Percentiles rank a stretch among this genome's conserved stretches.
Conservation (phyloP, 1,284 basidiomycete species). For the Cutaneotrichosporon mucoides region DNA sequence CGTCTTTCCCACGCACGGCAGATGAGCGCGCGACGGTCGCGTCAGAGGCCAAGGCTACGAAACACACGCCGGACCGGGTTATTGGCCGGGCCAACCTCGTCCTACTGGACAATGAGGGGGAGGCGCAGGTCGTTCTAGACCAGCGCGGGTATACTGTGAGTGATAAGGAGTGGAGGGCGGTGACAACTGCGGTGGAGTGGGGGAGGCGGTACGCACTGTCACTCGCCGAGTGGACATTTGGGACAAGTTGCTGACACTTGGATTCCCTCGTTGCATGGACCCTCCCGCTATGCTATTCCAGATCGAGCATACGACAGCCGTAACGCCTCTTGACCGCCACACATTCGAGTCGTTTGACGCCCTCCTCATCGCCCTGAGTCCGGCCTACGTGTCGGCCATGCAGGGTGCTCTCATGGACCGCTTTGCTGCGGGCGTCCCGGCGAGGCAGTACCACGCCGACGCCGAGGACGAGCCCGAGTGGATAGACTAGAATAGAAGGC, state of each 20-base stretch:
- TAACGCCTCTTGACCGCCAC: conserved; percentile 5
- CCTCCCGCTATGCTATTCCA: background rate
- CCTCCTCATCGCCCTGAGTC: conserved; percentile 37
- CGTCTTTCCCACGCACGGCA: conserved; percentile 28
- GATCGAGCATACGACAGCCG: conserved; percentile 13
- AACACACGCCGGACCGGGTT: conserved; percentile 16
- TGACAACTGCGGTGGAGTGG: too few species aligned
- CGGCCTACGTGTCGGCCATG: conserved; percentile 39
- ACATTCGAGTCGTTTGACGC: conserved; percentile 42
- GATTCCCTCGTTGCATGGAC: background rate
- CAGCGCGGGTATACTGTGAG: conserved; percentile 39
- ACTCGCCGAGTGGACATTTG: too few species aligned
- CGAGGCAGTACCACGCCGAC: conserved; percentile 9
- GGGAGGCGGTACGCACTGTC: too few species aligned
- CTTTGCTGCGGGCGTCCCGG: conserved; percentile 20
- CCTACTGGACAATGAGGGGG: conserved; percentile 23
- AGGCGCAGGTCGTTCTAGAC: conserved; percentile 26
- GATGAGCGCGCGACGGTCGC: conserved; percentile 22
- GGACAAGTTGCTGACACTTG: background rate
- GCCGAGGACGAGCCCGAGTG: conserved; percentile 15
- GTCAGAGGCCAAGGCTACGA: conserved; percentile 5
- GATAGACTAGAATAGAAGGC: conserved; percentile 14
- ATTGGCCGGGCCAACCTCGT: conserved; percentile 24
- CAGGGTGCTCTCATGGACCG: conserved; percentile 32
- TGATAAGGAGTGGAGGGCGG: background rate